A percentile compares a stretch with the other conserved stretches of the same genome.
Evolutionary conservation across 2,329 filamentous ascomycete species (phyloP).

Genomic region (Pseudogymnoascus sp.): DNA sequence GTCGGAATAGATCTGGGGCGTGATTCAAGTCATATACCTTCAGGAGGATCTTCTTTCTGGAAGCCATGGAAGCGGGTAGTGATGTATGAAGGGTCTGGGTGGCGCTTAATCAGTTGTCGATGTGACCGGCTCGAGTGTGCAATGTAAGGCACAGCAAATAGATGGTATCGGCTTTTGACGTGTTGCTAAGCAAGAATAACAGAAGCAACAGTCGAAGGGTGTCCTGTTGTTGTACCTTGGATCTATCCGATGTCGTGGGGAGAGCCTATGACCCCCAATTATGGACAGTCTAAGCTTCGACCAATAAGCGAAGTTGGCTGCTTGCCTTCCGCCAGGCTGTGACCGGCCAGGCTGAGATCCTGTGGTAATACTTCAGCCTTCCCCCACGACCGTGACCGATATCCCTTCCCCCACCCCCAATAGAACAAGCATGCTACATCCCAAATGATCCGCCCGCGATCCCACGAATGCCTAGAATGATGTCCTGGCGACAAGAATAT

Average conservation of each 20-base stretch:
- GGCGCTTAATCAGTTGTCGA: not conserved
- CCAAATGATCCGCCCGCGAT: not conserved
- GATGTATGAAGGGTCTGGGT: not conserved
- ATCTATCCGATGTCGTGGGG: slow-evolving; percentile 6
- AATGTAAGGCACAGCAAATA: not conserved
- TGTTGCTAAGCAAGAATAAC: not conserved
- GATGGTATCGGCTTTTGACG: not conserved
- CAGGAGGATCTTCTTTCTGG: slow-evolving; percentile 59
- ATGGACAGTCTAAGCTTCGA: slow-evolving; percentile 1
- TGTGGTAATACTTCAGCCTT: slow-evolving; percentile 5
- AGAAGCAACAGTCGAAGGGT: slow-evolving; percentile 1
- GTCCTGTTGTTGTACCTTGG: not conserved
- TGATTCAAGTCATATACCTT: slow-evolving; percentile 41
- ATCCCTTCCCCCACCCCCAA: not conserved
- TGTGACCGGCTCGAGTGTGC: not conserved
- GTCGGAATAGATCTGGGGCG: slow-evolving; percentile 9
- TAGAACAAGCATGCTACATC: not conserved
- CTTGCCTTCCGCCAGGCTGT: not conserved
- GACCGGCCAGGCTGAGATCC: not conserved
- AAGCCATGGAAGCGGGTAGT: slow-evolving; percentile 36
- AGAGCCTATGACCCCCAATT: slow-evolving; percentile 7
- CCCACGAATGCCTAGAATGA: slow-evolving; percentile 17
- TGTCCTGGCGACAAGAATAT: slow-evolving; percentile 70
- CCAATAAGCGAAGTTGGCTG: slow-evolving; percentile 6
- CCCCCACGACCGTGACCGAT: not conserved